Conservation (phyloP, 345 rosid genomes). For the Angophora floribunda region DNA sequence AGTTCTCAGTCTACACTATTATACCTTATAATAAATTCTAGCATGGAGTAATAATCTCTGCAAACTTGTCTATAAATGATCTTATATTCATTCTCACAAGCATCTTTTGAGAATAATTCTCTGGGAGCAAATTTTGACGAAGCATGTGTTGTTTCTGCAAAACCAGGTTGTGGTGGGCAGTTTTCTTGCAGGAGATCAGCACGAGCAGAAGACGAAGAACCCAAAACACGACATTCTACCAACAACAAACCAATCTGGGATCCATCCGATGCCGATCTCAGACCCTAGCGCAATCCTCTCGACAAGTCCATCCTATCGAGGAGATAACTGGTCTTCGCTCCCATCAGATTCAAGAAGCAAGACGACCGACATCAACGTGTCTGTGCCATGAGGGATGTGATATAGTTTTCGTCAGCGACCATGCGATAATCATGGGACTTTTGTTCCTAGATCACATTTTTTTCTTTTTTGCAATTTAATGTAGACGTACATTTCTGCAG, state of each 20-base stretch:
- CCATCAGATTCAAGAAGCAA: slow-evolving; percentile 36
- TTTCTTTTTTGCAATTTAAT: background rate
- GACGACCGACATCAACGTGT: slow-evolving; percentile 46
- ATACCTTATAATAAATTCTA: background rate
- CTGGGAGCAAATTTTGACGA: background rate
- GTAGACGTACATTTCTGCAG: background rate
- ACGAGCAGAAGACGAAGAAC: slow-evolving; percentile 51
- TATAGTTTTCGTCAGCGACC: background rate
- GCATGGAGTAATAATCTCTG: background rate
- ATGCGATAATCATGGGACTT: background rate
- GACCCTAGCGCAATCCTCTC: slow-evolving; percentile 28
- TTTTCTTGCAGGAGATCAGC: slow-evolving; percentile 67
- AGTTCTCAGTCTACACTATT: background rate
- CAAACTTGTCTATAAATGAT: background rate
- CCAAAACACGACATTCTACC: slow-evolving; percentile 31
- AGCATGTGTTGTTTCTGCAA: background rate
- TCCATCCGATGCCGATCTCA: slow-evolving; percentile 14
- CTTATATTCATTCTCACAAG: background rate
- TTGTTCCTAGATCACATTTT: background rate
- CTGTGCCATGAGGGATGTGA: slow-evolving; percentile 31
- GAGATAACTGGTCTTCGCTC: slow-evolving; percentile 44
- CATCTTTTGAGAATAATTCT: background rate
- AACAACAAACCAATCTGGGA: slow-evolving; percentile 12
- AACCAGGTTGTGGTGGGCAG: slow-evolving; percentile 74
- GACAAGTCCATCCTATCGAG: slow-evolving; percentile 19